A percentile compares a stretch with the other conserved stretches of the same genome.
Evolutionary conservation across 805 yeast genomes (phyloP).

Genomic region (Saturnispora kantuleensis): DNA sequence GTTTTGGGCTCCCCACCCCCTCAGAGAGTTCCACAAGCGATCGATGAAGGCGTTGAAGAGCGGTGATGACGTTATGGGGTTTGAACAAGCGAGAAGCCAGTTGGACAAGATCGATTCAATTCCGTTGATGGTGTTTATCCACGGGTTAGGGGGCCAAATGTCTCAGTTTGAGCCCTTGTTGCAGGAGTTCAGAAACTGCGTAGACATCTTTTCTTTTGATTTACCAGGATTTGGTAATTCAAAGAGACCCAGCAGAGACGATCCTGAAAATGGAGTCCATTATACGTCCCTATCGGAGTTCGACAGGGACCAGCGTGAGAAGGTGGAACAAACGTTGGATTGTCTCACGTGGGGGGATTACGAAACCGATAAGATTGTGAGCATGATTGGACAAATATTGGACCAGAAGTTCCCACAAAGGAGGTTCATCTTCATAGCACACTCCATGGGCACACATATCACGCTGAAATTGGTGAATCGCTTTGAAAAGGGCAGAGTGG

Average conservation of each 20-base stretch:
- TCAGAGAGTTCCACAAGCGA: conserved; percentile 28
- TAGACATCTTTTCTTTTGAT: conserved; percentile 62
- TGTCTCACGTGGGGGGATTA: conserved; percentile 34
- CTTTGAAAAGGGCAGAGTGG: conserved; percentile 32
- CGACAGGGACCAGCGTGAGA: conserved; percentile 13
- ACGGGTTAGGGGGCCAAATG: conserved; percentile 87
- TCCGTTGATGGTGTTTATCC: conserved; percentile 61
- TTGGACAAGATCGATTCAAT: conserved; percentile 32
- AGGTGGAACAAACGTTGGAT: conserved; percentile 22
- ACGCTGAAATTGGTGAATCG: conserved; percentile 31
- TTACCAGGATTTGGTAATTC: conserved; percentile 82
- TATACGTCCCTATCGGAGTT: conserved; percentile 19
- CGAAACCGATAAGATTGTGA: conserved; percentile 32
- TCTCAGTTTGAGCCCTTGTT: conserved; percentile 74
- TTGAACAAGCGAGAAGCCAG: conserved; percentile 16
- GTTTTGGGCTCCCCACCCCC: conserved; percentile 43
- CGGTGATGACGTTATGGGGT: conserved; percentile 11
- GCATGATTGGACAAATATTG: conserved; percentile 30
- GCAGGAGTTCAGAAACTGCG: conserved; percentile 50
- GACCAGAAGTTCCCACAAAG: conserved; percentile 33
- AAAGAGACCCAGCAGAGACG: conserved; percentile 17
- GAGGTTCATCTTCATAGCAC: conserved; percentile 37
- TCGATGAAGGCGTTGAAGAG: conserved; percentile 13
- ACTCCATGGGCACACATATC: conserved; percentile 50
- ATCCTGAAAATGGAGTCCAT: neutral